Conservation (phyloP, 768 basidiomycete genomes). For the Ramaria sp. region DNA sequence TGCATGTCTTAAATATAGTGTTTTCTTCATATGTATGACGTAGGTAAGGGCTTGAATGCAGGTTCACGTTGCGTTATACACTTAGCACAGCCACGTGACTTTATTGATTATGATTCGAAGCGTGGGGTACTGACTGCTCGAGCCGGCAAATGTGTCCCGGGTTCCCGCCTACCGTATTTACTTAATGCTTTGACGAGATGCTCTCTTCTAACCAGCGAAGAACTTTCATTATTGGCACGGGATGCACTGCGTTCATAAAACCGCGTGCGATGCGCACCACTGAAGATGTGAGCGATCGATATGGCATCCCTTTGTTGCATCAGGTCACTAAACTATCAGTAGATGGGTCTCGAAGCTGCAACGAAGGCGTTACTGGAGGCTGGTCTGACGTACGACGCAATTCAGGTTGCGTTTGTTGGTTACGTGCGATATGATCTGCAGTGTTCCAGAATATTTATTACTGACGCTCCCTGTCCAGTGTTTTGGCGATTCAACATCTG, state of each 20-base stretch:
- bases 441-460: not conserved
- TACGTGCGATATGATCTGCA: conserved; percentile 22
- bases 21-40: no score
- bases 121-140: no score
- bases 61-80: no score
- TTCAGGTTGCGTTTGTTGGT: conserved; percentile 68
- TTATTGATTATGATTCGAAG: no score
- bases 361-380: conserved; percentile 84
- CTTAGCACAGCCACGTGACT: no score
- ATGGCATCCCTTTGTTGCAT: no score
- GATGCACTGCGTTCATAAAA: conserved; percentile 73
- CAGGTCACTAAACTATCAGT: not conserved
- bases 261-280: conserved; percentile 36
- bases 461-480: conserved; percentile 20
- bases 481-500: conserved; percentile 71
- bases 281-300: conserved; percentile 45
- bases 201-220: not conserved
- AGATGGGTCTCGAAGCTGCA: conserved; percentile 84
- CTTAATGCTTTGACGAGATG: not conserved
- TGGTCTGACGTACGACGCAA: conserved; percentile 72
- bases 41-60: no score
- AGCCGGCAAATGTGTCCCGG: no score
- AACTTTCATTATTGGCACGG: conserved; percentile 61
- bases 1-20: no score
- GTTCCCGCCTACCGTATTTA: no score